Evolutionary conservation across 2,329 filamentous ascomycete genomes (phyloP).

Genomic region (Pestalotiopsis sp.): DNA sequence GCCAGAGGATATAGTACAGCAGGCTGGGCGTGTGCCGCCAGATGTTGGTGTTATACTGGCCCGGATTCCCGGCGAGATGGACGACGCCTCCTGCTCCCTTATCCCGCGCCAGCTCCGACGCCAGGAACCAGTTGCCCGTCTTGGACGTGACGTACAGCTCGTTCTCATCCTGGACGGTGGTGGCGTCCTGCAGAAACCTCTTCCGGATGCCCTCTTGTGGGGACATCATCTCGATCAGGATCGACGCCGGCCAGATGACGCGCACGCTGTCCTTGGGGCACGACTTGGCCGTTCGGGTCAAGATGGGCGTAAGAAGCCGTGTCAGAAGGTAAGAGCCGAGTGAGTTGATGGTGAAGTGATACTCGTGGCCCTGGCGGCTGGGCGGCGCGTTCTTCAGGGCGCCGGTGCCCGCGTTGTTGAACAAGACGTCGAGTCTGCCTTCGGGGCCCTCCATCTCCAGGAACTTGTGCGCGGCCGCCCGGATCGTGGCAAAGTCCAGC

Average conservation of each 20-base stretch:
- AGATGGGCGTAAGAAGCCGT: slow-evolving; percentile 20
- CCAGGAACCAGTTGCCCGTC: slow-evolving; percentile 23
- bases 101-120: slow-evolving; percentile 24
- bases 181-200: slow-evolving; percentile 16
- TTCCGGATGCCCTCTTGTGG: slow-evolving; percentile 20
- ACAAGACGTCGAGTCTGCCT: slow-evolving; percentile 23
- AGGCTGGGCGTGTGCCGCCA: slow-evolving; percentile 14
- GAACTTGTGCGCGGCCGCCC: slow-evolving; percentile 17
- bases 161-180: slow-evolving; percentile 12
- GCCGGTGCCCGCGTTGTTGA: slow-evolving; percentile 27
- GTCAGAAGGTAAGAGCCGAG: slow-evolving; percentile 21
- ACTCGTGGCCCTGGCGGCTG: slow-evolving; percentile 23
- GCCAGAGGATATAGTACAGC: not conserved
- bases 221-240: slow-evolving; percentile 22
- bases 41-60: slow-evolving; percentile 21
- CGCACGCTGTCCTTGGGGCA: slow-evolving; percentile 18
- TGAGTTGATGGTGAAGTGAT: slow-evolving; percentile 24
- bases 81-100: too few relatives aligned
- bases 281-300: slow-evolving; percentile 19
- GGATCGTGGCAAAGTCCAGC: slow-evolving; percentile 21
- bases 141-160: slow-evolving; percentile 24
- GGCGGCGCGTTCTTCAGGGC: slow-evolving; percentile 19
- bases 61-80: slow-evolving; percentile 21
- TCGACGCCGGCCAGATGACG: slow-evolving; percentile 23
- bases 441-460: slow-evolving; percentile 16